Percentiles rank a stretch among this genome's conserved stretches.
phyloP scores from a whole-genome alignment of 1,139 yeast species.

The Nadsonia starkeyi-henricii region DNA sequence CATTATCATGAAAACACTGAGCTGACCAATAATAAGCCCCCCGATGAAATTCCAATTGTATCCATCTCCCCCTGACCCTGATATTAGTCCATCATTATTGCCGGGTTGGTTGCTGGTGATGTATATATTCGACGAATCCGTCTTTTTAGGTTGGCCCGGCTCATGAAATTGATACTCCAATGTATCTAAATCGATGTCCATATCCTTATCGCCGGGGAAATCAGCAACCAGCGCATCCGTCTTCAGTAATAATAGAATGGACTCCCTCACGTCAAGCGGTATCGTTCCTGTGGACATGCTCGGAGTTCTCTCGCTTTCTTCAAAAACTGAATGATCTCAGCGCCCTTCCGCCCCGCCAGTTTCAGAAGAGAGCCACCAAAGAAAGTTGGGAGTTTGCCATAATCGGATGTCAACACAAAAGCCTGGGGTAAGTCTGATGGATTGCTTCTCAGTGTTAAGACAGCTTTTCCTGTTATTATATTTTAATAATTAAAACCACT shows the following conservation, averaged over 20 bases:
- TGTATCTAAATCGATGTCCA: background rate
- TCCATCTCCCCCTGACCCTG: background rate
- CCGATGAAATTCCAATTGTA: slow-evolving; percentile 17
- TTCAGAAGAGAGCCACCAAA: too few species aligned
- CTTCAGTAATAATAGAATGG: background rate
- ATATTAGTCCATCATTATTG: slow-evolving; percentile 3
- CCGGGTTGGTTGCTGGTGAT: background rate
- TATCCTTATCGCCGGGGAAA: background rate
- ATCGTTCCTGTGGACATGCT: background rate
- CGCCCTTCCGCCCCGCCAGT: too few species aligned
- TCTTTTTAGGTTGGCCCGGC: background rate
- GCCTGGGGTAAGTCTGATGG: too few species aligned
- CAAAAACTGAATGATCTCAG: too few species aligned
- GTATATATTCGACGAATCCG: background rate
- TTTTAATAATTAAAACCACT: too few species aligned
- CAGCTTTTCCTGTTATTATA: background rate
- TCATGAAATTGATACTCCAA: background rate
- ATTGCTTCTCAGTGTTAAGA: too few species aligned
- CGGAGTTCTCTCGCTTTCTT: too few species aligned
- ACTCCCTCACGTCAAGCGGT: background rate
- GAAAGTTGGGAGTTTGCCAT: background rate
- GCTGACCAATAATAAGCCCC: slow-evolving; percentile 46
- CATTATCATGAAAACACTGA: slow-evolving; percentile 65
- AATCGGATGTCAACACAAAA: too few species aligned
- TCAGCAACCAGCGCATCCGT: background rate